Percentiles rank a stretch among this genome's conserved stretches.
Evolutionary conservation across 2,329 filamentous ascomycete genomes (phyloP).

Genomic region (Aschersonia sp.): DNA sequence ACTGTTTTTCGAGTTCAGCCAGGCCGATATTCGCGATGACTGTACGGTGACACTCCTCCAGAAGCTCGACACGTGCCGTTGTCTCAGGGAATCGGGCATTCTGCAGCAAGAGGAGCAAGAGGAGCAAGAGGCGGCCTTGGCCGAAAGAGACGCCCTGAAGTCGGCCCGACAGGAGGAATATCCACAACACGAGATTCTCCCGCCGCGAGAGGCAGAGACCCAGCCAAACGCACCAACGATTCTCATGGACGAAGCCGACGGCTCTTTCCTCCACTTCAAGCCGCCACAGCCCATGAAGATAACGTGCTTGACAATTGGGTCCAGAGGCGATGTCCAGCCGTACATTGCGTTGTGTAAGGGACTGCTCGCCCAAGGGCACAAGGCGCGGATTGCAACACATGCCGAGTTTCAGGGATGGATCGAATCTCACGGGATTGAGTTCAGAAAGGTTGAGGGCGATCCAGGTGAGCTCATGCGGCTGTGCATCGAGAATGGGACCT

Average conservation of each 20-base stretch:
- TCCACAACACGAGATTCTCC: conserved; percentile 32
- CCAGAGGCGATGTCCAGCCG: conserved; percentile 88
- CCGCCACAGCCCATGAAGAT: conserved; percentile 65
- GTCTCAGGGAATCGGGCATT: conserved; percentile 53
- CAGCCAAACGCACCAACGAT: conserved; percentile 54
- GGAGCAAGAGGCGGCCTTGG: conserved; percentile 59
- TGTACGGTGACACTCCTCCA: conserved; percentile 71
- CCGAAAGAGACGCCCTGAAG: conserved; percentile 68
- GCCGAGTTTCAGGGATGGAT: conserved; percentile 82
- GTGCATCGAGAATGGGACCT: conserved; percentile 95
- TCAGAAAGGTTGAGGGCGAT: conserved; percentile 76
- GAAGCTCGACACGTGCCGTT: conserved; percentile 57
- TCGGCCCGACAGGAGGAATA: conserved; percentile 49
- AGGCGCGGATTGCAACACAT: conserved; percentile 79
- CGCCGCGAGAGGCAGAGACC: conserved; percentile 30
- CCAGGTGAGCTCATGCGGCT: conserved; percentile 89
- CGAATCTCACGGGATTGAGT: conserved; percentile 84
- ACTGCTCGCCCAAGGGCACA: conserved; percentile 74
- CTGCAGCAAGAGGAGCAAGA: conserved; percentile 54
- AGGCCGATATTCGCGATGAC: conserved; percentile 68
- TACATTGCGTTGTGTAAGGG: conserved; percentile 95
- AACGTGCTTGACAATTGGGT: conserved; percentile 91
- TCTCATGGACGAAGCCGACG: conserved; percentile 75
- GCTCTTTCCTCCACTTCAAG: conserved; percentile 84
- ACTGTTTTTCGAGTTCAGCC: conserved; percentile 85